A percentile compares a stretch with the other conserved stretches of the same genome.
Evolutionary conservation across 805 yeast species (phyloP).

Genomic region (Cyberlindnera subsufficiens): DNA sequence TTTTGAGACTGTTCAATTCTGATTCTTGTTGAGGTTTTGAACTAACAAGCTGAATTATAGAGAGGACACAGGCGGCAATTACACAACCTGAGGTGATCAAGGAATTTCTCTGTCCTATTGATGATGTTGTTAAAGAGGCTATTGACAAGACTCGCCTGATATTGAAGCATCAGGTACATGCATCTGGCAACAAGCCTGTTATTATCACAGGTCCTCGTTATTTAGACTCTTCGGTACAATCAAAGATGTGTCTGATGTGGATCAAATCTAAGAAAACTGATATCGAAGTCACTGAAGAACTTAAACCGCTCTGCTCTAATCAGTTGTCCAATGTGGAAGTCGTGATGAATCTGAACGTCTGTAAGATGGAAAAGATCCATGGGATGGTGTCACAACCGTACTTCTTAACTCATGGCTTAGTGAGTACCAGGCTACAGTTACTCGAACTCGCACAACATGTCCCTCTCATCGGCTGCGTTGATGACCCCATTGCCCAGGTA

Average conservation of each 20-base stretch:
- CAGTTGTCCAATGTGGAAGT: not conserved
- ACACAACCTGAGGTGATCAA: constrained; percentile 13
- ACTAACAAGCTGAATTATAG: not conserved
- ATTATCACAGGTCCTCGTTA: constrained; percentile 7
- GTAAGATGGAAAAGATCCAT: not conserved
- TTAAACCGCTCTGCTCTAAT: not conserved
- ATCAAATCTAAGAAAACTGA: constrained; percentile 1
- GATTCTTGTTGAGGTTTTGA: not conserved
- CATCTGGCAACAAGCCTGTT: not conserved
- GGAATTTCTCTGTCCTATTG: constrained; percentile 11
- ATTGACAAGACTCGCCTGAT: not conserved
- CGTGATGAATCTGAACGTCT: constrained; percentile 7
- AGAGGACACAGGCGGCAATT: constrained; percentile 14
- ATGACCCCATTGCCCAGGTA: constrained; percentile 8
- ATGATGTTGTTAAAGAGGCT: not conserved
- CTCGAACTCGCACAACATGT: not conserved
- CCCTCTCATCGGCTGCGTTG: constrained; percentile 3
- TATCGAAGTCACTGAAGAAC: not conserved
- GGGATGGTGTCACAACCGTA: constrained; percentile 2
- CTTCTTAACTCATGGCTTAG: constrained; percentile 8
- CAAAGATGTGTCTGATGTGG: constrained; percentile 9
- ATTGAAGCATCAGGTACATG: not conserved
- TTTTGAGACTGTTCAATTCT: not conserved
- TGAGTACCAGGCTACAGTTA: constrained; percentile 7
- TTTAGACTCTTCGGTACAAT: constrained; percentile 1